These are phyloP conservation scores for Pseudogymnoascus sp. DNA, from an alignment of 2,329 filamentous ascomycete species.

Conservation along the genomic window DNA sequence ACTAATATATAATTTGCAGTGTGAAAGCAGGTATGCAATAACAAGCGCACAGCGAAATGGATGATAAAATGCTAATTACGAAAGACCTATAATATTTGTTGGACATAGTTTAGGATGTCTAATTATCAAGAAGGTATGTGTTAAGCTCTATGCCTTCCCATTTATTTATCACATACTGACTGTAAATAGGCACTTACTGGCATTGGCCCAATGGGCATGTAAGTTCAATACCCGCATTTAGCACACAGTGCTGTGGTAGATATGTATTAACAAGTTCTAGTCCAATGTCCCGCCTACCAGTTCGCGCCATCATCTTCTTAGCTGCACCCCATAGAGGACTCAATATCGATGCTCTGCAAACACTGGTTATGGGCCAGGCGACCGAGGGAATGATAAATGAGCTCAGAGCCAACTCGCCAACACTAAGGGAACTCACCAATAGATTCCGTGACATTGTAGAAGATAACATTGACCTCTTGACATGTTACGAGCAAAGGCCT, in stretches of 20 bases:
- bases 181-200: neutral
- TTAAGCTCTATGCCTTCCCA: neutral
- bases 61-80: neutral
- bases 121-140: neutral
- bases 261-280: neutral
- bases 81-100: constrained; percentile 8
- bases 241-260: neutral
- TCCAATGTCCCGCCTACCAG: constrained; percentile 4
- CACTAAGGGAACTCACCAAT: constrained; percentile 18
- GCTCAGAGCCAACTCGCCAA: constrained; percentile 19
- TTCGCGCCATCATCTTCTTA: constrained; percentile 24
- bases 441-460: constrained; percentile 18
- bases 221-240: neutral
- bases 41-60: neutral
- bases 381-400: constrained; percentile 21
- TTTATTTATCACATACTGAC: neutral
- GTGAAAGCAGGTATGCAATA: neutral
- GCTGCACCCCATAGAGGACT: constrained; percentile 25
- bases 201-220: neutral
- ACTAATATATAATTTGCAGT: neutral
- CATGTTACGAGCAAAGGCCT: constrained; percentile 20
- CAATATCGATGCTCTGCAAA: constrained; percentile 20
- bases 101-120: constrained; percentile 1
- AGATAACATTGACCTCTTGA: constrained; percentile 19
- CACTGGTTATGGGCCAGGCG: constrained; percentile 20